Evolutionary conservation across 192 early-diverging fungal species (phyloP).

Genomic region (Mortierella alpina): DNA sequence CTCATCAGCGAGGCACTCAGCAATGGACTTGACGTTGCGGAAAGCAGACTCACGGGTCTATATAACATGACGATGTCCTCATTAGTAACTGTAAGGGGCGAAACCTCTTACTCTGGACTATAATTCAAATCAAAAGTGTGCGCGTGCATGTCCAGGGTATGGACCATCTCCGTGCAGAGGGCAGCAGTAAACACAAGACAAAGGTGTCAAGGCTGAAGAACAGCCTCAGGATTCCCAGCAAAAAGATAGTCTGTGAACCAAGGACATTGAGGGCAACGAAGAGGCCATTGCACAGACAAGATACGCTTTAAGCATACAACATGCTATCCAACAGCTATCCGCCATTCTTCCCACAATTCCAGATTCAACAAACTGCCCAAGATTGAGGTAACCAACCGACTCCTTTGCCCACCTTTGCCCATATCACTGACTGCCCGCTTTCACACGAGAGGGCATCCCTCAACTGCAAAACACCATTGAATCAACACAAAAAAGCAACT

Average conservation of each 20-base stretch:
- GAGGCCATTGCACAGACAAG: background rate
- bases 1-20: conserved; percentile 99
- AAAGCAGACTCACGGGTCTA: conserved; percentile 97
- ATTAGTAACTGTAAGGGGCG: conserved; percentile 57
- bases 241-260: too few relatives aligned
- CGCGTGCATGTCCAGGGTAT: background rate
- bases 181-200: background rate
- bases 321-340: background rate
- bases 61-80: background rate
- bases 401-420: too few relatives aligned
- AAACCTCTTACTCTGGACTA: conserved; percentile 55
- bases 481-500: conserved; percentile 42
- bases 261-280: too few relatives aligned
- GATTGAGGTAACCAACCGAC: too few relatives aligned
- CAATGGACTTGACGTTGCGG: conserved; percentile 99
- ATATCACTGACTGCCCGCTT: too few relatives aligned
- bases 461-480: background rate
- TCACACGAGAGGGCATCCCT: background rate
- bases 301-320: background rate
- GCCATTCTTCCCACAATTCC: too few relatives aligned
- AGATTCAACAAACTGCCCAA: too few relatives aligned
- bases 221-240: too few relatives aligned
- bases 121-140: conserved; percentile 9
- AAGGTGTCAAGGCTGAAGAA: too few relatives aligned
- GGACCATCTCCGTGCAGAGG: background rate